Percentiles rank a stretch among this genome's conserved stretches.
phyloP scores from a whole-genome alignment of 768 basidiomycete genomes.

The Leucocoprinus birnbaumii region DNA sequence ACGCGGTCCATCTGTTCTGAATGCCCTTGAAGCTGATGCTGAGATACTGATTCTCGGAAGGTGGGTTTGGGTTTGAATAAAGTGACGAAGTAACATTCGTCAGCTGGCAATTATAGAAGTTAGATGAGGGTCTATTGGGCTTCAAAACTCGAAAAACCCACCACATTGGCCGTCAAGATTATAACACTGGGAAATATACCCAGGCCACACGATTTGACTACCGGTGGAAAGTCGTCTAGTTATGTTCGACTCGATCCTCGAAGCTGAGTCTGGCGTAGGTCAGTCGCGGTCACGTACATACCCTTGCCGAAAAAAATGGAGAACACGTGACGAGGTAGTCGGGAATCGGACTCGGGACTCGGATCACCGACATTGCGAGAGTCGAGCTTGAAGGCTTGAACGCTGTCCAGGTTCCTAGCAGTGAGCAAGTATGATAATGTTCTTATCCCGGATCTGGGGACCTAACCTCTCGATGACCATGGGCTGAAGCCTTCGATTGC shows the following conservation, averaged over 20 bases:
- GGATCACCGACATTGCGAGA: too few relatives aligned
- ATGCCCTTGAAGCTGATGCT: constrained; percentile 8
- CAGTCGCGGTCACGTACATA: too few relatives aligned
- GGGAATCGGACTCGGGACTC: too few relatives aligned
- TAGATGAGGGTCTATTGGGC: not conserved
- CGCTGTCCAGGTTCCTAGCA: too few relatives aligned
- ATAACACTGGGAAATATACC: constrained; percentile 4
- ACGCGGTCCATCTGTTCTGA: constrained; percentile 9
- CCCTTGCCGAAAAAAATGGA: constrained; percentile 2
- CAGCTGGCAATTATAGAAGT: constrained; percentile 32
- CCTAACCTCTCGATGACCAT: too few relatives aligned
- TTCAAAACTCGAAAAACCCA: not conserved
- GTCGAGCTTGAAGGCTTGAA: too few relatives aligned
- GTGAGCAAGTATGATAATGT: too few relatives aligned
- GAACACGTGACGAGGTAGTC: constrained; percentile 9
- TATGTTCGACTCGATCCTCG: too few relatives aligned
- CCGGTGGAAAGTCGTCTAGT: not conserved
- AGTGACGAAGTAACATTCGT: constrained; percentile 79
- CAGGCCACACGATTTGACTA: constrained; percentile 8
- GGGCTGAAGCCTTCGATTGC: too few relatives aligned
- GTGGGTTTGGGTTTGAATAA: constrained; percentile 47
- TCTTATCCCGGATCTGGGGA: too few relatives aligned
- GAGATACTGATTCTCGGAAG: constrained; percentile 25
- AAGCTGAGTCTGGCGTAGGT: too few relatives aligned
- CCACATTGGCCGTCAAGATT: constrained; percentile 5